These are phyloP conservation scores for Diaporthe helianthi DNA, from an alignment of 2,329 filamentous ascomycete genomes.

Conservation along the genomic window DNA sequence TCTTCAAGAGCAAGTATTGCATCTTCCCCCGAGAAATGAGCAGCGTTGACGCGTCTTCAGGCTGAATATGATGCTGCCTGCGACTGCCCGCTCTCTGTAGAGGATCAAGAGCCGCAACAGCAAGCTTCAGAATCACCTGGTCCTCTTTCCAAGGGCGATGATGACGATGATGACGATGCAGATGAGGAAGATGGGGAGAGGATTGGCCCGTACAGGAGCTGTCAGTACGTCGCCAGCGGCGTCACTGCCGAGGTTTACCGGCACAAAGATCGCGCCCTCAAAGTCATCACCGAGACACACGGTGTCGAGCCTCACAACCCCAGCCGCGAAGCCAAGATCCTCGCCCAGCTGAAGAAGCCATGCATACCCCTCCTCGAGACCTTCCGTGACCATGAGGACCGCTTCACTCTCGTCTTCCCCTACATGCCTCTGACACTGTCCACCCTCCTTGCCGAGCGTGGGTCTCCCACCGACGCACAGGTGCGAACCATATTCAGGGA, in stretches of 20 bases:
- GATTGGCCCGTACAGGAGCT: slow-evolving; percentile 62
- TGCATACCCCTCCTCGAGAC: slow-evolving; percentile 74
- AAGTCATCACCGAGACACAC: slow-evolving; percentile 79
- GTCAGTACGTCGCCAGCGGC: slow-evolving; percentile 67
- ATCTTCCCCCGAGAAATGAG: not conserved
- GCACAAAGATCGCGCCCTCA: slow-evolving; percentile 71
- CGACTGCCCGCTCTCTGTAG: slow-evolving; percentile 35
- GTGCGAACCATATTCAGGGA: slow-evolving; percentile 63
- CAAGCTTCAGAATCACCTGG: slow-evolving; percentile 7
- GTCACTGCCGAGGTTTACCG: slow-evolving; percentile 86
- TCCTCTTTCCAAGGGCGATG: not conserved
- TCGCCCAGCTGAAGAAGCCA: slow-evolving; percentile 63
- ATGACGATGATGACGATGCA: slow-evolving; percentile 22
- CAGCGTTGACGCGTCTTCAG: slow-evolving; percentile 47
- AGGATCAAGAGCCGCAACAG: slow-evolving; percentile 28
- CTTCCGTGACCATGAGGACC: slow-evolving; percentile 74
- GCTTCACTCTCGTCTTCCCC: slow-evolving; percentile 83
- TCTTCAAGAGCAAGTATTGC: slow-evolving; percentile 59
- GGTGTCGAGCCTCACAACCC: slow-evolving; percentile 85
- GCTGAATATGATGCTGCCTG: slow-evolving; percentile 63
- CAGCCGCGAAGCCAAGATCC: slow-evolving; percentile 77
- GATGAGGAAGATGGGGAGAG: slow-evolving; percentile 46
- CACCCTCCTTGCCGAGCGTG: slow-evolving; percentile 66
- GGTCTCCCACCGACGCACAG: slow-evolving; percentile 44
- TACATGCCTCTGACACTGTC: slow-evolving; percentile 79